phyloP scores from a whole-genome alignment of 1,284 basidiomycete species.

The Hemileia vastatrix region DNA sequence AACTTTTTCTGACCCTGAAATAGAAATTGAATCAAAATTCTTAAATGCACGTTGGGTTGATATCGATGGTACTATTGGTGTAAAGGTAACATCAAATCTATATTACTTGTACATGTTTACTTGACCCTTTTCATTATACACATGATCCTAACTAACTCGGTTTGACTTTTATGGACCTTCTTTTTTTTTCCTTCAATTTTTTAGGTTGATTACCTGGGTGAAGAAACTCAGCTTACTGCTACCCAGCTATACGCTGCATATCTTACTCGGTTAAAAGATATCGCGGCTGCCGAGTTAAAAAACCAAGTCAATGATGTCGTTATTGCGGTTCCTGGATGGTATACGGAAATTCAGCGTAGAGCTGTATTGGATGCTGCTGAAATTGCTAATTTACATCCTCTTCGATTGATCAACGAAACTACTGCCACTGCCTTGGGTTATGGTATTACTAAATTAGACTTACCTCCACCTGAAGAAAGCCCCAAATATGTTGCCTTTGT shows the following conservation, averaged over 20 bases:
- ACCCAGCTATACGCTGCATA: constrained; percentile 81
- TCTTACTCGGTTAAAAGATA: constrained; percentile 77
- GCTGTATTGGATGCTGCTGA: constrained; percentile 75
- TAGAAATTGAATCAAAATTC: constrained; percentile 72
- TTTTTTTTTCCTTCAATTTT: neutral
- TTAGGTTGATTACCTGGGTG: constrained; percentile 77
- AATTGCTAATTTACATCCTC: constrained; percentile 75
- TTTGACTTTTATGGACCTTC: neutral
- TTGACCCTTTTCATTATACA: constrained; percentile 23
- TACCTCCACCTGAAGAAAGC: constrained; percentile 65
- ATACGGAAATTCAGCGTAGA: constrained; percentile 78
- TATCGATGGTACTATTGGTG: constrained; percentile 66
- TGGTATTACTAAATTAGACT: constrained; percentile 90
- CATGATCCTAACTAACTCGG: constrained; percentile 4
- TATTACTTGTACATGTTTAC: neutral
- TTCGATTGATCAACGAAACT: constrained; percentile 87
- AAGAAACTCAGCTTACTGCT: constrained; percentile 63
- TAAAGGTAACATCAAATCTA: constrained; percentile 54
- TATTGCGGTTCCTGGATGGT: constrained; percentile 89
- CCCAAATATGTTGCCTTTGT: constrained; percentile 79
- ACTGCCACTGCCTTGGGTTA: constrained; percentile 87
- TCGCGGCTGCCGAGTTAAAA: constrained; percentile 69
- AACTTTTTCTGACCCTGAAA: constrained; percentile 61
- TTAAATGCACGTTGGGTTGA: constrained; percentile 75
- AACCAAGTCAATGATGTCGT: constrained; percentile 75